These are phyloP conservation scores for Coniochaeta hoffmannii DNA, from an alignment of 2,329 filamentous ascomycete species.

Conservation along the genomic window DNA sequence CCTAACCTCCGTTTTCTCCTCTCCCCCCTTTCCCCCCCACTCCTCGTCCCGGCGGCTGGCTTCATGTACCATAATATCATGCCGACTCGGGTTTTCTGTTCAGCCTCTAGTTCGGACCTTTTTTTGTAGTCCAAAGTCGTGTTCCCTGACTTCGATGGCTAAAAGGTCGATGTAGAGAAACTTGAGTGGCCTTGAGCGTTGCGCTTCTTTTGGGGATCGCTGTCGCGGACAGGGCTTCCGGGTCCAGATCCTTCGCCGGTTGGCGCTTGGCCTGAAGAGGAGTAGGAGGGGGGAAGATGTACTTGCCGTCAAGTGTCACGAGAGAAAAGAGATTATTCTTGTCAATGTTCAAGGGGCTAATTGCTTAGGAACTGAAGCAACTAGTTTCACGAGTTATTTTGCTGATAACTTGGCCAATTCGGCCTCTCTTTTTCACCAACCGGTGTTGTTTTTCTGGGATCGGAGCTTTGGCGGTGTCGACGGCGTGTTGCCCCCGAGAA, in stretches of 20 bases:
- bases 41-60: constrained; percentile 4
- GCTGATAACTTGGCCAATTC: neutral
- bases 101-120: constrained; percentile 1
- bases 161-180: constrained; percentile 6
- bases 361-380: constrained; percentile 22
- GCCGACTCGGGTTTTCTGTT: neutral
- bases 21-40: constrained; percentile 4
- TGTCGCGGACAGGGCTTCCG: neutral
- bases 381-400: constrained; percentile 9
- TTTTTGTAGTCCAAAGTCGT: neutral
- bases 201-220: neutral
- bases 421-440: neutral
- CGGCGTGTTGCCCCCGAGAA: neutral
- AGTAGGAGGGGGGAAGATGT: neutral
- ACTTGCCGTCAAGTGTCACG: neutral
- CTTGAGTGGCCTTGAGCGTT: neutral
- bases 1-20: constrained; percentile 1
- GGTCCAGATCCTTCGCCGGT: neutral
- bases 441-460: neutral
- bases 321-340: neutral
- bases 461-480: neutral
- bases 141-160: neutral
- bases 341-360: constrained; percentile 16
- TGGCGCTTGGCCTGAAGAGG: neutral
- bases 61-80: constrained; percentile 3